These are phyloP conservation scores for Lachnellula hyalina DNA, from an alignment of 2,329 filamentous ascomycete genomes.

Conservation along the genomic window DNA sequence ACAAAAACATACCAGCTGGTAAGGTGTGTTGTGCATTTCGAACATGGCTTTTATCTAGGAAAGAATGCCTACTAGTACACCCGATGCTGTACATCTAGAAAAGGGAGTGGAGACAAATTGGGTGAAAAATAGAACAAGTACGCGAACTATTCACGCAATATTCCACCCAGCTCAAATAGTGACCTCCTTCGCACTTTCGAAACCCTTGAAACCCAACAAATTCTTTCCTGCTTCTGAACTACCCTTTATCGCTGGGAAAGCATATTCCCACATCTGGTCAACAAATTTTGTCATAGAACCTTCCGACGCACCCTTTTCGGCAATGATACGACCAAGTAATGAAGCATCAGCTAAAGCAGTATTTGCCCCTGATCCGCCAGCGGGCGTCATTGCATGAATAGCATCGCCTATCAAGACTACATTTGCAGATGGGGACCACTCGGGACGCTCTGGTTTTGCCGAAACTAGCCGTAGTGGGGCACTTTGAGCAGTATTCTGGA, in stretches of 20 bases:
- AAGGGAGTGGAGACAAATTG: too few species aligned
- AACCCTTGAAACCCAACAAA: slow-evolving; percentile 10
- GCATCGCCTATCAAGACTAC: slow-evolving; percentile 16
- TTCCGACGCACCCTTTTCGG: neutral
- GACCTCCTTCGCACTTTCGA: slow-evolving; percentile 6
- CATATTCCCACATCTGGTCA: slow-evolving; percentile 7
- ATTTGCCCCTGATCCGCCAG: slow-evolving; percentile 19
- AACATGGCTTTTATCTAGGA: too few species aligned
- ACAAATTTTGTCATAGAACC: slow-evolving; percentile 1
- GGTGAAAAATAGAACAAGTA: too few species aligned
- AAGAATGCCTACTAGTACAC: too few species aligned
- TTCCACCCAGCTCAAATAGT: neutral
- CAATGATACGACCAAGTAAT: neutral
- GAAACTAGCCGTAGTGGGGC: slow-evolving; percentile 11
- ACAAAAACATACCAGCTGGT: too few species aligned
- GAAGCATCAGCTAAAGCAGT: slow-evolving; percentile 19
- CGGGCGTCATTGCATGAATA: slow-evolving; percentile 16
- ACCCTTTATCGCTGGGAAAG: slow-evolving; percentile 2
- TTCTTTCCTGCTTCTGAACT: slow-evolving; percentile 3
- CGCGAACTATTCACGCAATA: too few species aligned
- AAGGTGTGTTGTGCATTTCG: too few species aligned
- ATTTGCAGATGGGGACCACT: slow-evolving; percentile 5
- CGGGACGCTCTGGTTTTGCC: slow-evolving; percentile 9
- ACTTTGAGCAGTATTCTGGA: slow-evolving; percentile 8
- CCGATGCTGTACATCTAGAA: too few species aligned